Base-by-base conservation (phyloP, 805 yeast genomes). In the Yamadazyma kitorensis region DNA sequence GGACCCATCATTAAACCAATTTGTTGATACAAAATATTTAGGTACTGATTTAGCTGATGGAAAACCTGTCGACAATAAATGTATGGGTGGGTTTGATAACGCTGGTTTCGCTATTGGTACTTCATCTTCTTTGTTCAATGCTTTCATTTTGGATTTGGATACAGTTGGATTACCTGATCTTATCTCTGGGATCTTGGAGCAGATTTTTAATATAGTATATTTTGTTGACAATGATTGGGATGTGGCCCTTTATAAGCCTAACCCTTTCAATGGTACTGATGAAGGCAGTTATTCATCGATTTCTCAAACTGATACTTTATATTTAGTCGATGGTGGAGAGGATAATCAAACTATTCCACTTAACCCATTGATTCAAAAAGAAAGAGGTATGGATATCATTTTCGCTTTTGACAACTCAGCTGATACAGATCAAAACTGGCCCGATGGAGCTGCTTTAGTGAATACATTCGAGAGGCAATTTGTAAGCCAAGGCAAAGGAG, bases 91-190 rank as follows among this genome's bases (percentile, higher is more conserved):
- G 2, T 80, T 72, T 39, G 96, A 88, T 57, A 86, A 86, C 47
- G 80, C 85, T 5, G 94, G 95, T 4, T 88, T 77, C 51, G 60
- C 85, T 20, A 63, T 86, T 59, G 95, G 94, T 24, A 80, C 95
- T 4, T 85, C 95, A 2, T 82, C 94, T 2, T 70, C 91, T 1
- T 58, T 86, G 29, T 86, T 87, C 68, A 86, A 84, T 53, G 78
- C 76, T 53, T 64, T 81, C 33, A 51, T 85, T 11, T 55, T 81
- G 25, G 69, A 71, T 42, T 54, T 83, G 37, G 77, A 81, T 52
- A 53, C 76, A 14, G 46, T 47, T 13, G 24, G 43, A 6, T 40
- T 54, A 22, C 50, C 58, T 7, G 16, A 31, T 24, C 41, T 51
- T 2, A 34, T 63, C 14, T 40, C 47, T 18, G 39, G 40, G 6